These are phyloP conservation scores for Wallacemonas sp. DNA, from an alignment of 208 protist species.

Conservation along the genomic window DNA sequence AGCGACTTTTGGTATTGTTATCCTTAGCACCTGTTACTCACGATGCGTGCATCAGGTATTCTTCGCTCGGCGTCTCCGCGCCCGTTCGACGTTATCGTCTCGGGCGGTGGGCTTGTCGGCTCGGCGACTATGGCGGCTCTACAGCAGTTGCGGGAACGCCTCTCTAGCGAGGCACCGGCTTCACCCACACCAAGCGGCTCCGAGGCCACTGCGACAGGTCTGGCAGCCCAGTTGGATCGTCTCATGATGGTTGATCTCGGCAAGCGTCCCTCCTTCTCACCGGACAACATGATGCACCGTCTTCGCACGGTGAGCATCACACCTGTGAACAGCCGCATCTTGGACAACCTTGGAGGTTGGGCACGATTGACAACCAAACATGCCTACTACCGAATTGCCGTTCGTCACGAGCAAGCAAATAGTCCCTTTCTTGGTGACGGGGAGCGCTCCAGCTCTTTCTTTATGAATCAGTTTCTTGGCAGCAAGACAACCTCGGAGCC, in stretches of 20 bases:
- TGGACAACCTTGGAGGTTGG: constrained; percentile 82
- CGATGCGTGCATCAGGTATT: constrained; percentile 1
- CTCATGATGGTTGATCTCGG: constrained; percentile 66
- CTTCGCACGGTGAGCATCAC: constrained; percentile 83
- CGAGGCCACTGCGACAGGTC: neutral
- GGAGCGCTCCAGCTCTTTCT: constrained; percentile 51
- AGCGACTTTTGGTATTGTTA: constrained; percentile 17
- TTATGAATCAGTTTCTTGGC: constrained; percentile 52
- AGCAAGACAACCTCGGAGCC: constrained; percentile 41
- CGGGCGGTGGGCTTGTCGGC: constrained; percentile 79
- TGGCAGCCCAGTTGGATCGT: constrained; percentile 35
- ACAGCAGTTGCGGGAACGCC: constrained; percentile 58
- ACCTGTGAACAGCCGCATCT: constrained; percentile 76
- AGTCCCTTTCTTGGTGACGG: constrained; percentile 40
- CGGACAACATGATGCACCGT: constrained; percentile 63
- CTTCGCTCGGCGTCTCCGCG: neutral
- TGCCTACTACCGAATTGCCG: constrained; percentile 83
- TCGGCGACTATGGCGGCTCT: constrained; percentile 68
- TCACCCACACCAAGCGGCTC: too few species aligned
- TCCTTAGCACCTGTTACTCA: constrained; percentile 6
- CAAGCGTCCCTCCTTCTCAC: constrained; percentile 47
- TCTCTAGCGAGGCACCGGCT: too few species aligned
- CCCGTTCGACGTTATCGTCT: constrained; percentile 64
- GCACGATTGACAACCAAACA: constrained; percentile 71
- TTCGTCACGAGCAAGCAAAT: constrained; percentile 84